These are phyloP conservation scores for Xylaria cubensis DNA, from an alignment of 495 filamentous ascomycete species.

Conservation along the genomic window DNA sequence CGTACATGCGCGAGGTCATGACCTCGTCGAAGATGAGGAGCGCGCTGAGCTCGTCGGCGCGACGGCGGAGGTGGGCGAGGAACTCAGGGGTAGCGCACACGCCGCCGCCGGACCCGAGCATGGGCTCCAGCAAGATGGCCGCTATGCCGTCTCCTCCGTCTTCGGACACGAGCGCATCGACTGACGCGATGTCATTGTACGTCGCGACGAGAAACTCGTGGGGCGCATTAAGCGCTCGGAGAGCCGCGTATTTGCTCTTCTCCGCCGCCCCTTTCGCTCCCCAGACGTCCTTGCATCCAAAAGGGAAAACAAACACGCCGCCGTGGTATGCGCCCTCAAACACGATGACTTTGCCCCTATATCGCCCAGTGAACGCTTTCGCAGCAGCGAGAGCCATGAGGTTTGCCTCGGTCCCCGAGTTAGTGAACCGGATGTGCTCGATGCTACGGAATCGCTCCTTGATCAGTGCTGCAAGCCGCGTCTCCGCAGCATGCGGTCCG, in stretches of 20 bases:
- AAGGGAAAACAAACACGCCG: slow-evolving; percentile 50
- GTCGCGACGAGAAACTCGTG: slow-evolving; percentile 58
- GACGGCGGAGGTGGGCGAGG: slow-evolving; percentile 41
- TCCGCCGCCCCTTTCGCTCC: background rate
- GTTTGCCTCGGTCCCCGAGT: slow-evolving; percentile 63
- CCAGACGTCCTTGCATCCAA: slow-evolving; percentile 30
- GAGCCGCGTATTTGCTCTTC: slow-evolving; percentile 16
- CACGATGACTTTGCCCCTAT: slow-evolving; percentile 51
- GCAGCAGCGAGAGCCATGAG: slow-evolving; percentile 54
- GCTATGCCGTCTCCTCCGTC: slow-evolving; percentile 46
- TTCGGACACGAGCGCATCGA: slow-evolving; percentile 41
- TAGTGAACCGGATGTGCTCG: slow-evolving; percentile 56
- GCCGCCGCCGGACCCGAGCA: slow-evolving; percentile 64
- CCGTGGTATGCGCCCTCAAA: slow-evolving; percentile 64
- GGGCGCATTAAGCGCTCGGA: slow-evolving; percentile 23
- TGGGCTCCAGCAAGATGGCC: slow-evolving; percentile 64
- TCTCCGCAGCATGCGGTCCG: slow-evolving; percentile 42
- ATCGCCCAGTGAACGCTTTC: slow-evolving; percentile 44
- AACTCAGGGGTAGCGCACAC: slow-evolving; percentile 55
- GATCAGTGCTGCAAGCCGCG: slow-evolving; percentile 46
- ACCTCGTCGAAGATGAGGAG: slow-evolving; percentile 71
- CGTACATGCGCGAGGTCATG: slow-evolving; percentile 62
- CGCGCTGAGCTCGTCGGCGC: slow-evolving; percentile 45
- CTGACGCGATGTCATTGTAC: slow-evolving; percentile 57
- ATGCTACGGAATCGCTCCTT: slow-evolving; percentile 50